Base-by-base conservation (phyloP, 2,329 filamentous ascomycete species). In the Ophiocordyceps camponoti-saundersi region DNA sequence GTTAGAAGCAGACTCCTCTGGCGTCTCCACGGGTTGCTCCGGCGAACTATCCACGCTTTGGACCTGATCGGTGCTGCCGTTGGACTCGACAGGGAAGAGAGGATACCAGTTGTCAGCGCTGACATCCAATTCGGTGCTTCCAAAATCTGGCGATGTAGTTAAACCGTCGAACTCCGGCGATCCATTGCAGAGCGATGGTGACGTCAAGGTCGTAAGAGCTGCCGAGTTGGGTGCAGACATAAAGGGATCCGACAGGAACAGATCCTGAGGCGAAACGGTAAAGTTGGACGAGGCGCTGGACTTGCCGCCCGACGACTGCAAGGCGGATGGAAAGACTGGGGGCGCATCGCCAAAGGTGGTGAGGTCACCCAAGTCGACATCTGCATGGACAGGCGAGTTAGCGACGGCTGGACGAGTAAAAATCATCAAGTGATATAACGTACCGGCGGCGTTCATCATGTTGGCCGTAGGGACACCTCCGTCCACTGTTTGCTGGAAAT, bases 181-280 rank as follows among this genome's bases (percentile, higher is more conserved):
- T 56, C 81, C 84, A 59, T 84, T 75, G 57, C 79, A 81, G 48
- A 79, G 71, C n/a, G 83, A 85, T 42, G 88, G 88, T 50, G 88
- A 92, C 48, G 87, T 94, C 63, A 95, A 60, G 52, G 87, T 80
- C 34, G 88, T 94, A 59, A 92, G 79, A 32, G 85, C 80, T 44
- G 81, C 74, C 2, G 88, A 94, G 58, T 85, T 85, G 29, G 88
- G 88, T 36, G 86, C 79, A 51, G 86, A 93, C 59, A 77, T 70
- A 57, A 79, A 78, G 49, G 74, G 70, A 57, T 85, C 78, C 54
- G 79, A 76, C 55, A 89, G 70, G 53, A 82, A 67, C 53, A 94
- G 71, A 57, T 95, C 87, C 63, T 85, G 81, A 20, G 88, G 88
- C 51, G 88, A 95, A 51, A 95, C 76, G 41, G 88, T 95, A 59